Evolutionary conservation across 139 green algal species (phyloP).

Genomic region (Chlamydomonas sphaeroides): DNA sequence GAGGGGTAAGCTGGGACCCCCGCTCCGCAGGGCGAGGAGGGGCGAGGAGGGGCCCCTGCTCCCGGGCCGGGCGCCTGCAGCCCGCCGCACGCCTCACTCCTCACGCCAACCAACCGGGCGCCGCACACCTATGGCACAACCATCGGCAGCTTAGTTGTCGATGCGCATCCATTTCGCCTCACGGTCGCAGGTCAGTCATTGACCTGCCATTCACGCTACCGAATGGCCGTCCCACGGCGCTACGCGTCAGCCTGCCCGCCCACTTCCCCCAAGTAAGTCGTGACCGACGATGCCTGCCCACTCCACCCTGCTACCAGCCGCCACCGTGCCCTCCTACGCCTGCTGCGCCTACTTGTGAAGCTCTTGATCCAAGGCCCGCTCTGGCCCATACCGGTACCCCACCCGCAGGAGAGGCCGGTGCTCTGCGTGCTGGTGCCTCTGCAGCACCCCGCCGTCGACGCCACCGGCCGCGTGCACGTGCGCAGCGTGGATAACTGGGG

Average conservation of each 20-base stretch:
- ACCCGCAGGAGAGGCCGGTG: slow-evolving; percentile 50
- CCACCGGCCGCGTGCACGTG: slow-evolving; percentile 48
- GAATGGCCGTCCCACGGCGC: slow-evolving; percentile 32
- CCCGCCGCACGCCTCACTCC: no score
- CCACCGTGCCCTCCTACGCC: neutral
- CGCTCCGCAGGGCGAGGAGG: no score
- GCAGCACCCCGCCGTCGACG: slow-evolving; percentile 64
- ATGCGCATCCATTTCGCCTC: neutral
- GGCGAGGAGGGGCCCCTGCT: no score
- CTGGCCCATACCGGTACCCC: neutral
- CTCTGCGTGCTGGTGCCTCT: slow-evolving; percentile 63
- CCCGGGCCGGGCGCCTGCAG: no score
- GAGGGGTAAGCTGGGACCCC: slow-evolving; percentile 35
- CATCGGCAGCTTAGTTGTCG: neutral
- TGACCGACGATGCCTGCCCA: no score
- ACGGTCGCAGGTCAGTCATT: slow-evolving; percentile 3
- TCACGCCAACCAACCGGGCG: neutral
- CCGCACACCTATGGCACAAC: neutral
- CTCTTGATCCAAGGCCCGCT: no score
- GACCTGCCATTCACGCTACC: slow-evolving; percentile 17
- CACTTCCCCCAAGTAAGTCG: slow-evolving; percentile 63
- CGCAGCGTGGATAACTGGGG: slow-evolving; percentile 36
- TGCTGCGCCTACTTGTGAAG: neutral
- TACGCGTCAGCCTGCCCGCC: slow-evolving; percentile 54
- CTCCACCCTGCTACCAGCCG: no score